A percentile compares a stretch with the other conserved stretches of the same genome.
These are phyloP conservation scores for Penicillium canariense DNA, from an alignment of 495 filamentous ascomycete species.

Conservation along the genomic window DNA sequence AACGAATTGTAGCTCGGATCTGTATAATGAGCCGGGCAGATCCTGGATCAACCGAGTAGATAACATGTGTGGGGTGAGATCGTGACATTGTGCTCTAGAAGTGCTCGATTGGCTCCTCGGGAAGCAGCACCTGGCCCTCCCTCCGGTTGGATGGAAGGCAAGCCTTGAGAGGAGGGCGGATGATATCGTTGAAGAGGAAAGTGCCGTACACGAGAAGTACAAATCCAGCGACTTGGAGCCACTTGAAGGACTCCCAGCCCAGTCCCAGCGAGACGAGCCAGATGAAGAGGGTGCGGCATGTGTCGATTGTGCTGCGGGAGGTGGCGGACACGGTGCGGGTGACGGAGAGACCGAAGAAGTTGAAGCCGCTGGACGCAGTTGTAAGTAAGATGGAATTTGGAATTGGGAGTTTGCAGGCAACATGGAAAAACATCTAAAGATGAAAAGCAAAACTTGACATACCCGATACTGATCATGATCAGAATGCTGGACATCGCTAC, in stretches of 20 bases:
- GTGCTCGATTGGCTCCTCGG: slow-evolving; percentile 85
- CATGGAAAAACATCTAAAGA: not conserved
- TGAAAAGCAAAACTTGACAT: slow-evolving; percentile 30
- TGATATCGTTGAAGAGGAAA: slow-evolving; percentile 92
- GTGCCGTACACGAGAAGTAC: slow-evolving; percentile 91
- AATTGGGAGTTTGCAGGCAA: not conserved
- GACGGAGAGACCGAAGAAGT: slow-evolving; percentile 94
- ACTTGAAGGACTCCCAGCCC: slow-evolving; percentile 98
- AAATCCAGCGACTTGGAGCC: slow-evolving; percentile 91
- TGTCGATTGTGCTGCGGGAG: slow-evolving; percentile 92
- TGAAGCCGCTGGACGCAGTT: slow-evolving; percentile 69
- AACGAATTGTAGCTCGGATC: too few relatives aligned
- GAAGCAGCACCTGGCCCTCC: slow-evolving; percentile 62
- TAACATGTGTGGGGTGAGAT: not conserved
- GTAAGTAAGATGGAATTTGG: not conserved
- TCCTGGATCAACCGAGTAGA: too few relatives aligned
- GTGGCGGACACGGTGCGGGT: slow-evolving; percentile 87
- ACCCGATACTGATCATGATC: slow-evolving; percentile 98
- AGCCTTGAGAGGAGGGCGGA: slow-evolving; percentile 69
- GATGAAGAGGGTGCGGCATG: slow-evolving; percentile 95
- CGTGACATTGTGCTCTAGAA: slow-evolving; percentile 24
- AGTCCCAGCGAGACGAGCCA: slow-evolving; percentile 93
- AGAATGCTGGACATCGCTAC: slow-evolving; percentile 73
- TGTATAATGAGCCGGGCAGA: too few relatives aligned
- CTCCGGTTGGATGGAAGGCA: slow-evolving; percentile 47